Percentiles rank a stretch among this genome's conserved stretches.
Evolutionary conservation across 345 rosid genomes (phyloP).

Genomic region (Camelina neglecta): DNA sequence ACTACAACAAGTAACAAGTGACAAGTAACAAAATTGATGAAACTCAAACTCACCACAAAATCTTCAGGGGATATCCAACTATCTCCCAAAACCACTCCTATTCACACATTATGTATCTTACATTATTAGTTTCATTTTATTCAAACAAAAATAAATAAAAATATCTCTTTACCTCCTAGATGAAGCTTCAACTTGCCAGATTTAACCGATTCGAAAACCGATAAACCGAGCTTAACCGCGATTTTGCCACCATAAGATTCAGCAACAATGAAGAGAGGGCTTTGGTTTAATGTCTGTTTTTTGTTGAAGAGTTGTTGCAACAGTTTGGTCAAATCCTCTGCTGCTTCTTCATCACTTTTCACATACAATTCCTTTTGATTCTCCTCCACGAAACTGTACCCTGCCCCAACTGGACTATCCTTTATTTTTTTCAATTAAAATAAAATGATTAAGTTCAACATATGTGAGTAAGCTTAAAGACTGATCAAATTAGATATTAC

Average conservation of each 20-base stretch:
- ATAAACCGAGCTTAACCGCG: conserved; percentile 76
- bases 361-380: conserved; percentile 46
- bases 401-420: conserved; percentile 89
- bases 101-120: not conserved
- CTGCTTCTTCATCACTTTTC: conserved; percentile 84
- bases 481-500: conserved; percentile 30
- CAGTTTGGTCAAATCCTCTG: conserved; percentile 72
- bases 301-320: conserved; percentile 57
- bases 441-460: not conserved
- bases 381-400: conserved; percentile 77
- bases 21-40: not conserved
- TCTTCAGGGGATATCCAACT: conserved; percentile 97
- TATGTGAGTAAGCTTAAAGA: conserved; percentile 20
- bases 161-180: conserved; percentile 66
- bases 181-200: conserved; percentile 63
- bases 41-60: conserved; percentile 62
- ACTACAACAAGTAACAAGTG: not conserved
- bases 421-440: conserved; percentile 27
- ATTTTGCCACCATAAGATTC: conserved; percentile 96
- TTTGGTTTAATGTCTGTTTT: conserved; percentile 53
- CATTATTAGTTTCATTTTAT: conserved; percentile 14
- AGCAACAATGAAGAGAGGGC: conserved; percentile 78
- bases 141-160: not conserved
- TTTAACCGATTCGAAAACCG: conserved; percentile 61
- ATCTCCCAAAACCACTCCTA: conserved; percentile 83